Evolutionary conservation across 2,329 filamentous ascomycete genomes (phyloP).

Genomic region (Colletotrichum sp.): DNA sequence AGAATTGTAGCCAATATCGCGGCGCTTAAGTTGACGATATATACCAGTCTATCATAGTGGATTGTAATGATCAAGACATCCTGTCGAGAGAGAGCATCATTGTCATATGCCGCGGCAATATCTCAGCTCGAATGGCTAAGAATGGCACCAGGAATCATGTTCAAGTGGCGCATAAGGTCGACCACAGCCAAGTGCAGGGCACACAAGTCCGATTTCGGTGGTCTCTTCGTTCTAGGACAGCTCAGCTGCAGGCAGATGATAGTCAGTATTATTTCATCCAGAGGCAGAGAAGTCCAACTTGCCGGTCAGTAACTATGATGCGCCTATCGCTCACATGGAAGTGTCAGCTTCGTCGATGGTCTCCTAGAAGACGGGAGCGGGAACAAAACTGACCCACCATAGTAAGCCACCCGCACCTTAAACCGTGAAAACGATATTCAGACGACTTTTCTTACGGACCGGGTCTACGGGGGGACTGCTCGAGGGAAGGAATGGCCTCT

Average conservation of each 20-base stretch:
- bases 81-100: neutral
- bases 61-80: neutral
- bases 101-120: neutral
- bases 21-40: neutral
- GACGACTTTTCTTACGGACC: too few species aligned
- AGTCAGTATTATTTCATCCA: neutral
- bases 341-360: neutral
- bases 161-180: neutral
- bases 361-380: too few species aligned
- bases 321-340: neutral
- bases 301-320: neutral
- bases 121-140: neutral
- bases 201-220: neutral
- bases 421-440: too few species aligned
- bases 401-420: too few species aligned
- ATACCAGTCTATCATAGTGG: neutral
- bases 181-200: neutral
- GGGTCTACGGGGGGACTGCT: too few species aligned
- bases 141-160: neutral
- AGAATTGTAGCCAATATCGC: neutral
- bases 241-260: neutral
- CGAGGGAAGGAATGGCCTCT: too few species aligned
- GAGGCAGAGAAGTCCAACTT: neutral
- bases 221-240: neutral
- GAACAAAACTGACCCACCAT: neutral